Evolutionary conservation across 2,329 filamentous ascomycete species (phyloP), one percentile per base, ranked within the genome.

Genomic region (Arthrinium phaeospermum): DNA sequence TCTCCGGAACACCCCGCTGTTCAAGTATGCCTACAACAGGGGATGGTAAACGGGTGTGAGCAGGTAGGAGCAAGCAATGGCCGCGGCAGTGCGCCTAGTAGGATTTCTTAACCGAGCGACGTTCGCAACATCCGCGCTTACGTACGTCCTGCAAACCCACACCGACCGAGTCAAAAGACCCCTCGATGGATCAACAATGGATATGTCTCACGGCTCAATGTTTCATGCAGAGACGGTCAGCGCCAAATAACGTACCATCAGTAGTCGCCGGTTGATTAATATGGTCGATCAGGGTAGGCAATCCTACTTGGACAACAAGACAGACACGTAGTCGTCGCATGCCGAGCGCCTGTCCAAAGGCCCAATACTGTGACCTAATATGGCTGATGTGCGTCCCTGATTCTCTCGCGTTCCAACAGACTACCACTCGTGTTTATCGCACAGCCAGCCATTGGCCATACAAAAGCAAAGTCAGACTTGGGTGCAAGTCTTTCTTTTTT

Each of bases 151-250:
- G 30, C 19, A 41, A 41, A n/a, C 7, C 57, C 57, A 41, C 53
- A 57, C 27, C 24, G 24, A 57, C 27, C 19, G 51, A 34, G 27
- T 19, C n/a, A 27, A 53, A 13, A 57, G 19, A 16, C 53, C 53
- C 53, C 53, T 61, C 16, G n/a, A 24, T 51, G 27, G 27, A 61
- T 30, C 16, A 61, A 61, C 34, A 37, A 12, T 61, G 53, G 27
- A 34, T 34, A 37, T 61, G 53, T 61, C 53, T 61, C 27, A 19
- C 53, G 34, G 13, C 14, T 61, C 27, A 19, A 37, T 61, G 53
- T 61, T 61, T 61, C 57, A n/a, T 64, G 16, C 57, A 64, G 30
- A 64, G 34, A 64, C 57, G 57, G 57, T 64, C 57, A 41, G 57
- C 57, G 22, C 57, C 22, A 64, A 37, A 41, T 41, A 64, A 41